A percentile compares a stretch with the other conserved stretches of the same genome.
phyloP scores from a whole-genome alignment of 495 filamentous ascomycete species.

The Choiromyces venosus region DNA sequence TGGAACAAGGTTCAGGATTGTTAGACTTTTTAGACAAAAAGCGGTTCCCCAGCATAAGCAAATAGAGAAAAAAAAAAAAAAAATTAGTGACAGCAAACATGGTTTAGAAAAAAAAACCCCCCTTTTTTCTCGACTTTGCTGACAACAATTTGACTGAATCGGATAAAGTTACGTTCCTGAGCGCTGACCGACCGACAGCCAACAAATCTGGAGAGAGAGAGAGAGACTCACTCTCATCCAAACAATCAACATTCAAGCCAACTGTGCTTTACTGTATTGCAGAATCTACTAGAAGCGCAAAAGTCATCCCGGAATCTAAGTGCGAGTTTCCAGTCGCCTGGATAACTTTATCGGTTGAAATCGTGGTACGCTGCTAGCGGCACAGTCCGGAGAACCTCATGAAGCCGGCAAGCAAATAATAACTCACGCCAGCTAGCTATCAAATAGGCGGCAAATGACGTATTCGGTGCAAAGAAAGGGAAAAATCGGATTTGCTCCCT shows the following conservation, averaged over 20 bases:
- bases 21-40: not conserved
- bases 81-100: not conserved
- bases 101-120: not conserved
- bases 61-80: not conserved
- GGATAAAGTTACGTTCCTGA: not conserved
- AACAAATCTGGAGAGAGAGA: not conserved
- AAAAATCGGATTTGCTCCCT: not conserved
- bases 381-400: not conserved
- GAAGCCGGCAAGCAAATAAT: not conserved
- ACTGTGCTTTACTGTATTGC: not conserved
- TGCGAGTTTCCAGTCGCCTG: not conserved
- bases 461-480: not conserved
- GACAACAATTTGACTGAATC: not conserved
- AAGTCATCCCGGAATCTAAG: not conserved
- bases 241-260: not conserved
- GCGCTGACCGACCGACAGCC: not conserved
- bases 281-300: not conserved
- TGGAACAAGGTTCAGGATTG: not conserved
- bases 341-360: not conserved
- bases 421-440: not conserved
- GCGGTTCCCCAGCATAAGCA: slow-evolving; percentile 2
- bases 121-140: not conserved
- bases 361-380: not conserved
- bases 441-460: not conserved
- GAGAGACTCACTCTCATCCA: not conserved